Evolutionary conservation across 2,329 filamentous ascomycete species (phyloP).

Genomic region (Neoarthrinium moseri): DNA sequence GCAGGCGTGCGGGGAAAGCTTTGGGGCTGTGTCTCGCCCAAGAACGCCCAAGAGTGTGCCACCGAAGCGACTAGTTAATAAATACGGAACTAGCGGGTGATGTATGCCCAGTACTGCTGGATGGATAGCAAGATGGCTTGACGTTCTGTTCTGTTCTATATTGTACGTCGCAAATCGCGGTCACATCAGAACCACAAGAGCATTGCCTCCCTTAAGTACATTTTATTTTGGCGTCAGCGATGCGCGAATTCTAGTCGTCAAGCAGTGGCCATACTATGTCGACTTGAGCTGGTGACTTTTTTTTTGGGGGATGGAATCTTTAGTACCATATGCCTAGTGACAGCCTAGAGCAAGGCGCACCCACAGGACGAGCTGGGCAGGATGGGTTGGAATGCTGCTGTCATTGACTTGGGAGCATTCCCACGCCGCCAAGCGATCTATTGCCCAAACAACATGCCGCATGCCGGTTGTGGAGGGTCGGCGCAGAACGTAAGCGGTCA

Average conservation of each 20-base stretch:
- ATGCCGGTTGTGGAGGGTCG: slow-evolving; percentile 4
- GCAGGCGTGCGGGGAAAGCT: background rate
- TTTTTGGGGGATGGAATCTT: too few species aligned
- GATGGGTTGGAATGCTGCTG: background rate
- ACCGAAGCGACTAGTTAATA: background rate
- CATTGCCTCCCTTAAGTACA: too few species aligned
- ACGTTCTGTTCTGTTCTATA: too few species aligned
- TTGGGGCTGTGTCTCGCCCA: background rate
- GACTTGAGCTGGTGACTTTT: background rate
- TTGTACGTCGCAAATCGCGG: too few species aligned
- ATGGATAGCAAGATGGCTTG: too few species aligned
- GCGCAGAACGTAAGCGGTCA: background rate
- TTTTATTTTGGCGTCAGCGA: background rate
- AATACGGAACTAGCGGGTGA: background rate
- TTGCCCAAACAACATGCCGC: slow-evolving; percentile 1
- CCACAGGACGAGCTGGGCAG: background rate
- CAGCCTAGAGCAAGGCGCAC: background rate
- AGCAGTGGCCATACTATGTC: background rate
- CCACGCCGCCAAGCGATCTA: background rate
- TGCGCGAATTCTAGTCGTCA: background rate
- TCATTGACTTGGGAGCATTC: background rate
- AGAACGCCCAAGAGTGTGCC: background rate
- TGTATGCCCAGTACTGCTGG: background rate
- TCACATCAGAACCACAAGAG: too few species aligned
- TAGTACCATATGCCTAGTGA: background rate